Base-by-base conservation (phyloP, 768 basidiomycete genomes). In the Bullera alba region DNA sequence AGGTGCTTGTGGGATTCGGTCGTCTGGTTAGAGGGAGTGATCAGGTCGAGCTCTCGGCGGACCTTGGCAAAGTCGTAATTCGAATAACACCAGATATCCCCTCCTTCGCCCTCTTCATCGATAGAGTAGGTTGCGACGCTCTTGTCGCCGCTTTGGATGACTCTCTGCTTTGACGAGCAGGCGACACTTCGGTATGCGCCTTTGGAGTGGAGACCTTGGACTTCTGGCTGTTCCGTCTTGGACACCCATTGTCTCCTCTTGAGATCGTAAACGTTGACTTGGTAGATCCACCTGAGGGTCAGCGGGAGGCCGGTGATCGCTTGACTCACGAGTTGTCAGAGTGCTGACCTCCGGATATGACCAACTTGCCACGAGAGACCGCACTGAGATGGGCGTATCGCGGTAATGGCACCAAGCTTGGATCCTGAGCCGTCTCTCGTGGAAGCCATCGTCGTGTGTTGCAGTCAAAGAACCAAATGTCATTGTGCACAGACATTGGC, bases 171-270 rank as follows among this genome's bases (percentile, higher is more conserved):
- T 10, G 84, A 81, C 1, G 87, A 83, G 17, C 92, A 85, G 0
- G 89, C 88, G 22, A 96, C 87, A 59, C 86, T 87, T 47, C 93
- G 85, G 72, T 97, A 97, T 0, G 92, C 92, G 2, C 93, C 93
- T 67, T 89, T 68, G 12, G 63, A 90, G 73, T 96, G 90, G n/a
- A 87, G 81, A 1, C 86, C 86, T 61, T 90, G 90, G 53, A 82
- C 81, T 42, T 84, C 82, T 29, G 80, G 77, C 61, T 84, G 83
- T n/a, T 46, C 48, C 4, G 66, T 68, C 41, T 63, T 67, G 14
- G 61, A 63, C 0, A 87, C 79, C 92, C 93, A 97, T 5, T 78
- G 76, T 68, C 80, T 80, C 14, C 75, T 73, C 14, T 76, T 69
- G 30, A 97, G 78, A 67, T 96, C 90, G 57, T 84, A 91, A 5